A percentile compares a stretch with the other conserved stretches of the same genome.
phyloP scores from a whole-genome alignment of 305 asterid genomes.

The Salvia sclarea region DNA sequence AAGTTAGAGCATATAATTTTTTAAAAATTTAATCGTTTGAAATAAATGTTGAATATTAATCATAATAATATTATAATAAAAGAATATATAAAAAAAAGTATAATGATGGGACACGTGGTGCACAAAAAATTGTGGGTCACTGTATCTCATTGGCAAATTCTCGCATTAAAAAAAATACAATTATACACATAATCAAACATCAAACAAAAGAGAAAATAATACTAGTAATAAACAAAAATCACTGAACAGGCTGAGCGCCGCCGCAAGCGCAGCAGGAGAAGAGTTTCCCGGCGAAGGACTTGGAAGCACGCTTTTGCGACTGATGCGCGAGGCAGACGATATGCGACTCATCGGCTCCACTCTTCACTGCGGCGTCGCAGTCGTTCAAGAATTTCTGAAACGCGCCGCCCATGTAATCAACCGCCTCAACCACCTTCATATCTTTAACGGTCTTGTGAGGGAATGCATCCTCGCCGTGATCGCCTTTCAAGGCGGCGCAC shows the following conservation, averaged over 20 bases:
- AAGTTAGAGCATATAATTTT: too few species aligned
- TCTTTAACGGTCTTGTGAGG: slow-evolving; percentile 45
- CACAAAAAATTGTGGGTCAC: too few species aligned
- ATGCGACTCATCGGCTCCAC: slow-evolving; percentile 54
- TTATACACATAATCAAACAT: too few species aligned
- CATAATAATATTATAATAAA: too few species aligned
- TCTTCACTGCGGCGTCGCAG: slow-evolving; percentile 43
- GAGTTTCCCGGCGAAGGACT: slow-evolving; percentile 39
- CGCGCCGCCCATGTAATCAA: slow-evolving; percentile 51
- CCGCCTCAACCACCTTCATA: slow-evolving; percentile 60
- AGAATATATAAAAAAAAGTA: too few species aligned
- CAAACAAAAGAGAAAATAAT: too few species aligned
- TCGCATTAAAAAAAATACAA: too few species aligned
- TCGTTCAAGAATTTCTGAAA: slow-evolving; percentile 50
- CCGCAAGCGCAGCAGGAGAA: slow-evolving; percentile 59
- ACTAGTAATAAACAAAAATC: not conserved
- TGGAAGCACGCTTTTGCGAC: slow-evolving; percentile 25
- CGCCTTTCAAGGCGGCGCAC: slow-evolving; percentile 69
- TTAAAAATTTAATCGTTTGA: too few species aligned
- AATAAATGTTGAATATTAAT: too few species aligned
- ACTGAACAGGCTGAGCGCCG: not conserved
- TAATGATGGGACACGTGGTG: too few species aligned
- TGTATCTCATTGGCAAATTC: too few species aligned
- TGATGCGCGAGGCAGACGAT: slow-evolving; percentile 42
- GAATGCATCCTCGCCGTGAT: slow-evolving; percentile 42